Conservation (phyloP, 179 eudicot species). For the Heliamphora ciliata region DNA sequence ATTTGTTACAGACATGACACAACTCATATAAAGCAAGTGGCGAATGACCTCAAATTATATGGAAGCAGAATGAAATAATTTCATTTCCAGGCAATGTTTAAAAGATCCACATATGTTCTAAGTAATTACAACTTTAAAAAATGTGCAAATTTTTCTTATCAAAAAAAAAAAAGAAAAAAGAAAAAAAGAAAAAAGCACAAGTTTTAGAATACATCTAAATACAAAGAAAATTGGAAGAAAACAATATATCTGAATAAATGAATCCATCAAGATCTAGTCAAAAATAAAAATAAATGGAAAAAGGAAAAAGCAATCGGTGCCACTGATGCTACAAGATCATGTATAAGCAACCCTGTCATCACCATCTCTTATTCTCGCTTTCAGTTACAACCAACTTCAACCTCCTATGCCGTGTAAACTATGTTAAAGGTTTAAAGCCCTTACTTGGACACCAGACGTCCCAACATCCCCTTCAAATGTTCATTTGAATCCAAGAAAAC, state of each 20-base stretch:
- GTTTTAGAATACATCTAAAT: background rate
- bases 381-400: no score
- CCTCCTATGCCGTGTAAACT: no score
- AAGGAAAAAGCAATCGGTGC: background rate
- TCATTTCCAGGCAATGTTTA: background rate
- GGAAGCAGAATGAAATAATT: background rate
- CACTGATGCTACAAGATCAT: background rate
- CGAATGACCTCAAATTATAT: background rate
- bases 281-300: no score
- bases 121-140: background rate
- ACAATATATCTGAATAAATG: background rate
- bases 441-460: background rate
- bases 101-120: background rate
- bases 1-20: no score
- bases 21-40: no score
- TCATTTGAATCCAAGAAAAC: background rate
- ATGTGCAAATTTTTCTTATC: background rate
- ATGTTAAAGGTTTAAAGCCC: no score
- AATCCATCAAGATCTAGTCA: background rate
- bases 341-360: background rate
- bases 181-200: no score
- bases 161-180: no score
- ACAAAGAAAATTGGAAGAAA: background rate
- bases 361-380: background rate
- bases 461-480: background rate